A percentile compares a stretch with the other conserved stretches of the same genome.
Conservation (phyloP, 202 grass and related monocot species). For the Setaria viridis region DNA sequence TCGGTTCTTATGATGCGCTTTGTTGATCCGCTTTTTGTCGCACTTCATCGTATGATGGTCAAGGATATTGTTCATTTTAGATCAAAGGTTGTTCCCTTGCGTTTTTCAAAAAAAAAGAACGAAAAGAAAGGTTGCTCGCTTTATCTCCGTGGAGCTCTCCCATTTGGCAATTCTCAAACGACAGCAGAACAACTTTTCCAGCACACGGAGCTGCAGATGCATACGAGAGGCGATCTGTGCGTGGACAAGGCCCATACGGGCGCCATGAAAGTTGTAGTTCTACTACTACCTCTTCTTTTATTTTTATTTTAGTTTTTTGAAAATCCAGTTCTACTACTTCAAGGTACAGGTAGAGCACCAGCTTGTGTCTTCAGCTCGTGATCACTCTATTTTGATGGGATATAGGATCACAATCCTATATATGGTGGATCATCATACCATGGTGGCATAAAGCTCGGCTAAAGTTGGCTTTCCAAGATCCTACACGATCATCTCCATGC, state of each 20-base stretch:
- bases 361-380: too few species aligned
- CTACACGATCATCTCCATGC: constrained; percentile 24
- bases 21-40: neutral
- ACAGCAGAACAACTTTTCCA: neutral
- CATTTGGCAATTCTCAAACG: neutral
- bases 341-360: neutral
- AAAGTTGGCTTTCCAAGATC: constrained; percentile 53
- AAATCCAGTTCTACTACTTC: neutral
- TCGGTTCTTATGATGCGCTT: neutral
- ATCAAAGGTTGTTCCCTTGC: neutral
- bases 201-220: neutral
- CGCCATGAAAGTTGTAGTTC: neutral
- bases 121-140: neutral
- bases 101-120: neutral
- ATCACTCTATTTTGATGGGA: neutral
- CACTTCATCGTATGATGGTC: neutral
- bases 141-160: neutral
- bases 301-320: too few species aligned
- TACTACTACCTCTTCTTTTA: neutral
- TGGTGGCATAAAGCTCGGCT: neutral
- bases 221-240: neutral
- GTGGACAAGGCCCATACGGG: constrained; percentile 19
- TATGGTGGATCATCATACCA: neutral
- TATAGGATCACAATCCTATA: constrained; percentile 22
- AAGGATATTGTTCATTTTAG: neutral